These are phyloP conservation scores for Acer saccharum DNA, from an alignment of 345 rosid species.

Conservation along the genomic window DNA sequence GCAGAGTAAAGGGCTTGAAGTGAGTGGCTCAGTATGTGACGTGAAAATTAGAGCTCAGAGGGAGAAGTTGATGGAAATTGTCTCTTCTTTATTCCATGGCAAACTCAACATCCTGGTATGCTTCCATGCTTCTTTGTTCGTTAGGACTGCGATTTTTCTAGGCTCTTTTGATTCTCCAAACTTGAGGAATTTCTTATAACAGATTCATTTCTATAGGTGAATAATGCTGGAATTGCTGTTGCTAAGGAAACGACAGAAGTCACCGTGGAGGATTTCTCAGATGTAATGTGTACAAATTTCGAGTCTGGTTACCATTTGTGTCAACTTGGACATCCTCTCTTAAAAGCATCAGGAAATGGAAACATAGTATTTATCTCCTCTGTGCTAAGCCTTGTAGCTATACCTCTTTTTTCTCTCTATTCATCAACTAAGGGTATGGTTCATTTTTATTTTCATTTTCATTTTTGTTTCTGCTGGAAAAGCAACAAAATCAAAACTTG, in stretches of 20 bases:
- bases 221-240: slow-evolving; percentile 43
- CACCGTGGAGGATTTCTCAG: slow-evolving; percentile 33
- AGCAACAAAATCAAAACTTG: neutral
- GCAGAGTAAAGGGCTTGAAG: slow-evolving; percentile 46
- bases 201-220: slow-evolving; percentile 30
- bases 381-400: slow-evolving; percentile 31
- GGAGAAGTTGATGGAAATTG: slow-evolving; percentile 45
- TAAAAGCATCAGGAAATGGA: slow-evolving; percentile 50
- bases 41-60: slow-evolving; percentile 37
- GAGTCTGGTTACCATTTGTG: slow-evolving; percentile 51
- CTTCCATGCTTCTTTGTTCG: no score
- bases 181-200: neutral
- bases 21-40: slow-evolving; percentile 64
- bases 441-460: neutral
- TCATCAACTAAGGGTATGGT: slow-evolving; percentile 46
- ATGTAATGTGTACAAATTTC: slow-evolving; percentile 38
- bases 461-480: neutral
- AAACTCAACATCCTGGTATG: slow-evolving; percentile 60
- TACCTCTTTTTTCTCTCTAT: slow-evolving; percentile 32
- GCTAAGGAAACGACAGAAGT: slow-evolving; percentile 35
- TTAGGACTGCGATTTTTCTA: neutral
- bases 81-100: slow-evolving; percentile 48
- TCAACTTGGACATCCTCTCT: slow-evolving; percentile 47
- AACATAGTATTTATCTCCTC: slow-evolving; percentile 52
- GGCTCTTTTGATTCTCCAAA: neutral